Conservation (phyloP, 2,329 filamentous ascomycete genomes). For the Talaromyces sp. region DNA sequence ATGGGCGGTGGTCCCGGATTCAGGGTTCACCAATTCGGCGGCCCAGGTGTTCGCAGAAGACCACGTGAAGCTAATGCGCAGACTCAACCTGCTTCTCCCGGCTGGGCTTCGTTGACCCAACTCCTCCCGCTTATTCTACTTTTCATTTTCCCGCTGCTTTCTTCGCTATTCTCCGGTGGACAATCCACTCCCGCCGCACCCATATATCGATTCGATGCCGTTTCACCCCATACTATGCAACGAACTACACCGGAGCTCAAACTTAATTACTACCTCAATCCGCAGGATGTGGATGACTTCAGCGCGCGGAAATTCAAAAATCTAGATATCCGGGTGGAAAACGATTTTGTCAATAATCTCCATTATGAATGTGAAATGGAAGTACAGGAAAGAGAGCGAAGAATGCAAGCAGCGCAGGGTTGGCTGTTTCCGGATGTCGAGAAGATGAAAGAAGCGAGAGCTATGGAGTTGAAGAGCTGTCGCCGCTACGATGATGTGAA, state of each 20-base stretch:
- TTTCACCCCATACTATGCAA: slow-evolving; percentile 68
- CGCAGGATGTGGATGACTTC: slow-evolving; percentile 69
- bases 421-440: slow-evolving; percentile 81
- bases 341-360: slow-evolving; percentile 65
- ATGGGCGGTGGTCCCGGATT: slow-evolving; percentile 87
- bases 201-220: slow-evolving; percentile 71
- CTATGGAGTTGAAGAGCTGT: slow-evolving; percentile 60
- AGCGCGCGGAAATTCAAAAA: slow-evolving; percentile 65
- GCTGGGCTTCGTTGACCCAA: slow-evolving; percentile 59
- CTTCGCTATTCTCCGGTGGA: slow-evolving; percentile 65
- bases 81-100: slow-evolving; percentile 45
- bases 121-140: slow-evolving; percentile 85
- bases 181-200: slow-evolving; percentile 59
- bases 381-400: slow-evolving; percentile 58
- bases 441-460: slow-evolving; percentile 69
- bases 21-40: slow-evolving; percentile 93
- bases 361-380: slow-evolving; percentile 73
- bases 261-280: slow-evolving; percentile 82
- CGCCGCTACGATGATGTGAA: slow-evolving; percentile 53
- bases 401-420: slow-evolving; percentile 75
- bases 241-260: slow-evolving; percentile 68
- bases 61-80: slow-evolving; percentile 62
- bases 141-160: slow-evolving; percentile 79
- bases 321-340: slow-evolving; percentile 75
- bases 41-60: slow-evolving; percentile 69